phyloP scores from a whole-genome alignment of 257 asterid species.

The Lantana camara region DNA sequence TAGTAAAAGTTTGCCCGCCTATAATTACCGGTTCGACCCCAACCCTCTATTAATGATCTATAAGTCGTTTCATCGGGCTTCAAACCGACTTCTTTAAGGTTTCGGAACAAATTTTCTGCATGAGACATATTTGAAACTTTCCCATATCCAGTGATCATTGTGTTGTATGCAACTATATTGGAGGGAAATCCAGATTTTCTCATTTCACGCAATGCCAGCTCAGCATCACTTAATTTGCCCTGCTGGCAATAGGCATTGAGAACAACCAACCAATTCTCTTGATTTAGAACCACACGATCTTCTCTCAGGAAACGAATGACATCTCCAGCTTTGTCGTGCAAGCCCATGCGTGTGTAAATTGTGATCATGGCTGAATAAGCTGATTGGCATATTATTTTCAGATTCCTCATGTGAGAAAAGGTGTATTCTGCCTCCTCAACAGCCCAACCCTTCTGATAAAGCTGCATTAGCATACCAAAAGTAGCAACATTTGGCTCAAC shows the following conservation, averaged over 20 bases:
- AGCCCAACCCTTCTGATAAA: slow-evolving; percentile 68
- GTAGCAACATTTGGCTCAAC: slow-evolving; percentile 82
- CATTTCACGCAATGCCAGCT: slow-evolving; percentile 58
- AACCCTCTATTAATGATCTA: slow-evolving; percentile 89
- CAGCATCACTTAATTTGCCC: slow-evolving; percentile 72
- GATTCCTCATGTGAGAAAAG: slow-evolving; percentile 69
- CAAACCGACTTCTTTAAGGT: slow-evolving; percentile 53
- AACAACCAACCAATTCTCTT: slow-evolving; percentile 84
- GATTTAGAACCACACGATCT: slow-evolving; percentile 61
- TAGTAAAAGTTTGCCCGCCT: slow-evolving; percentile 49
- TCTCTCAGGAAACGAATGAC: slow-evolving; percentile 65
- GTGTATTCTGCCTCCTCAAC: slow-evolving; percentile 81
- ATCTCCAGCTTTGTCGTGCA: slow-evolving; percentile 71
- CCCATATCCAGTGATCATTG: slow-evolving; percentile 90
- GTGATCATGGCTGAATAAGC: slow-evolving; percentile 95
- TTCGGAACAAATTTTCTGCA: slow-evolving; percentile 56
- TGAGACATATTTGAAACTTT: slow-evolving; percentile 58
- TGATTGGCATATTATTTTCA: slow-evolving; percentile 56
- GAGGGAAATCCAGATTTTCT: slow-evolving; percentile 64
- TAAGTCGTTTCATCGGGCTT: slow-evolving; percentile 87
- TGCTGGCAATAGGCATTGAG: slow-evolving; percentile 90
- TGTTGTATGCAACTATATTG: slow-evolving; percentile 77
- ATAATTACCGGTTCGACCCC: slow-evolving; percentile 77
- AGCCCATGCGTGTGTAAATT: slow-evolving; percentile 67
- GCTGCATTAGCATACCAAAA: slow-evolving; percentile 88